phyloP scores from a whole-genome alignment of 495 filamentous ascomycete species.

The Pseudevernia furfuracea region DNA sequence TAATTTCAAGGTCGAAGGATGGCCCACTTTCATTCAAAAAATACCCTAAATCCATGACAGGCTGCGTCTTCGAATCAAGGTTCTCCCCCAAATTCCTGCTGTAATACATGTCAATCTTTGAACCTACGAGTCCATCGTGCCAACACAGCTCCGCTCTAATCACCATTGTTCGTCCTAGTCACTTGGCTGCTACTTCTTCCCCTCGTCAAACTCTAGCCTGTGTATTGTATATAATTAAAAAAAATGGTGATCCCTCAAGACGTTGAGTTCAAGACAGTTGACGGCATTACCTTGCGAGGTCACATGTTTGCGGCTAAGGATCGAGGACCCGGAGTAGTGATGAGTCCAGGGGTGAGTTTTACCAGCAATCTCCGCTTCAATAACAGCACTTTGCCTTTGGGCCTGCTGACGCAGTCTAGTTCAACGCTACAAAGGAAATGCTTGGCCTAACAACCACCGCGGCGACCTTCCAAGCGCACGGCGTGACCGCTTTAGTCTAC shows the following conservation, averaged over 20 bases:
- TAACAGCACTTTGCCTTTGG: neutral
- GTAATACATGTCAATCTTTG: too few species aligned
- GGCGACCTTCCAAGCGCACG: slow-evolving; percentile 32
- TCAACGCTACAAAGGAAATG: slow-evolving; percentile 41
- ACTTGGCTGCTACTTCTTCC: neutral
- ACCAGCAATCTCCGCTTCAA: too few species aligned
- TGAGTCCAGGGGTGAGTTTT: slow-evolving; percentile 35
- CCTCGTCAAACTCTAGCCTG: neutral
- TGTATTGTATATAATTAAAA: too few species aligned
- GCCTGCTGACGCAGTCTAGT: slow-evolving; percentile 27
- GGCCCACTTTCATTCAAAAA: too few species aligned
- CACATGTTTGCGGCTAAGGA: slow-evolving; percentile 27
- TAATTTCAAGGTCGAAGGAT: too few species aligned
- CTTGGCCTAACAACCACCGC: slow-evolving; percentile 29
- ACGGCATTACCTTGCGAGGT: slow-evolving; percentile 30
- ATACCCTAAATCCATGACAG: too few species aligned
- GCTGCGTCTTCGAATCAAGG: too few species aligned
- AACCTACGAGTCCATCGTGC: too few species aligned
- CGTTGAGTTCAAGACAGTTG: slow-evolving; percentile 35
- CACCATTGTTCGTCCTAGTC: too few species aligned
- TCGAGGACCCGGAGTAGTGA: slow-evolving; percentile 33
- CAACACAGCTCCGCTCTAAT: too few species aligned
- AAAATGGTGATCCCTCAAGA: slow-evolving; percentile 1
- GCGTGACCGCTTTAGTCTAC: slow-evolving; percentile 37
- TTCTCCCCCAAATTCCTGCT: too few species aligned